Conservation (phyloP, 1,139 yeast genomes). For the Suhomyces guaymorum region DNA sequence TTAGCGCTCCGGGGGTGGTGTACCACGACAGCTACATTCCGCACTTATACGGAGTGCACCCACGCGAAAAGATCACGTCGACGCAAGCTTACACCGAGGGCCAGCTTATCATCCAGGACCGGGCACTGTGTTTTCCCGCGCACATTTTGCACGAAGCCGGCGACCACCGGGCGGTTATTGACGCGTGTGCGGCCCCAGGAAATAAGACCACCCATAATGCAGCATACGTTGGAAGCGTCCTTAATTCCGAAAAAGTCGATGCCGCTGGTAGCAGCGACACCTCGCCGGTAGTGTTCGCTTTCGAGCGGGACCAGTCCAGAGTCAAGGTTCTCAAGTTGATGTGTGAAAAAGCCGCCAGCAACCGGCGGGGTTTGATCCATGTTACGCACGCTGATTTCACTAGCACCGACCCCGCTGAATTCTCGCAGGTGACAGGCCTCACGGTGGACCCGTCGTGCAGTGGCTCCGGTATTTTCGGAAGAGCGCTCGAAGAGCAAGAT, state of each 20-base stretch:
- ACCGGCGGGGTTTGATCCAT: conserved; percentile 49
- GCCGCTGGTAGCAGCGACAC: too few species aligned
- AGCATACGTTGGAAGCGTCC: conserved; percentile 53
- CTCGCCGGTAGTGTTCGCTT: conserved; percentile 77
- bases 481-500: conserved; percentile 59
- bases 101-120: conserved; percentile 83
- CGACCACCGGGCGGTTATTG: conserved; percentile 66
- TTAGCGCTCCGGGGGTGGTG: conserved; percentile 52
- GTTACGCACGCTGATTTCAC: conserved; percentile 88
- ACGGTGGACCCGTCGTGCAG: conserved; percentile 97
- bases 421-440: conserved; percentile 68
- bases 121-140: conserved; percentile 97
- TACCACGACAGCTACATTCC: conserved; percentile 74
- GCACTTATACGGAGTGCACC: conserved; percentile 78
- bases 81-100: conserved; percentile 73
- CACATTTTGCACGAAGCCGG: conserved; percentile 57
- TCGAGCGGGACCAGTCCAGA: conserved; percentile 79
- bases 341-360: conserved; percentile 78
- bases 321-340: conserved; percentile 72
- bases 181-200: conserved; percentile 98
- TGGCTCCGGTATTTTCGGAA: conserved; percentile 95
- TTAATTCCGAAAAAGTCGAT: too few species aligned
- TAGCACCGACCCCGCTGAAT: conserved; percentile 59
- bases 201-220: conserved; percentile 95
- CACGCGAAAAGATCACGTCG: conserved; percentile 64